Evolutionary conservation across 1,139 yeast species (phyloP).

Genomic region (Hyphopichia burtonii): DNA sequence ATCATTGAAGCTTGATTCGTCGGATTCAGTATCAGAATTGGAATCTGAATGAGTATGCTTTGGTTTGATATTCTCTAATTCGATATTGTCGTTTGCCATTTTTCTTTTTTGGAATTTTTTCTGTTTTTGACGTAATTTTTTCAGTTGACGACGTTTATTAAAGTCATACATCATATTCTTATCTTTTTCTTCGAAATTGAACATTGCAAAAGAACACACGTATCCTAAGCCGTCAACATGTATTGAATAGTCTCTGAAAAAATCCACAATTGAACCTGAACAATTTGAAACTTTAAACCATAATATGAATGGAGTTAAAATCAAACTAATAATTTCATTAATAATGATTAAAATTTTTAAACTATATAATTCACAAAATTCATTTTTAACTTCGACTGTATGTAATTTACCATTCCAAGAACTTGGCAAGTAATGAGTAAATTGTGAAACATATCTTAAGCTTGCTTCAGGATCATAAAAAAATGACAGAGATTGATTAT

Average conservation of each 20-base stretch:
- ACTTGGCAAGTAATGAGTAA: conserved; percentile 85
- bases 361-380: conserved; percentile 77
- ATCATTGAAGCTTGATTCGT: conserved; percentile 25
- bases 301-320: conserved; percentile 82
- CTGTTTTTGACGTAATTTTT: conserved; percentile 1
- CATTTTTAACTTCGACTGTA: conserved; percentile 76
- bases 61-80: conserved; percentile 11
- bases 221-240: conserved; percentile 95
- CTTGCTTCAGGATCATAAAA: conserved; percentile 91
- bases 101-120: conserved; percentile 4
- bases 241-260: conserved; percentile 82
- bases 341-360: conserved; percentile 69
- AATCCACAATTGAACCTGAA: conserved; percentile 78
- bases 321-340: conserved; percentile 76
- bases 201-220: conserved; percentile 92
- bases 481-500: conserved; percentile 26
- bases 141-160: conserved; percentile 17
- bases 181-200: conserved; percentile 66
- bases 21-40: conserved; percentile 4
- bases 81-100: conserved; percentile 11
- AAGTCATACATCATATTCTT: conserved; percentile 46
- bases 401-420: conserved; percentile 86
- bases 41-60: conserved; percentile 5
- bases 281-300: conserved; percentile 79
- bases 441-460: conserved; percentile 71